Conservation (phyloP, 2,329 filamentous ascomycete species). For the Ampelomyces quisqualis region DNA sequence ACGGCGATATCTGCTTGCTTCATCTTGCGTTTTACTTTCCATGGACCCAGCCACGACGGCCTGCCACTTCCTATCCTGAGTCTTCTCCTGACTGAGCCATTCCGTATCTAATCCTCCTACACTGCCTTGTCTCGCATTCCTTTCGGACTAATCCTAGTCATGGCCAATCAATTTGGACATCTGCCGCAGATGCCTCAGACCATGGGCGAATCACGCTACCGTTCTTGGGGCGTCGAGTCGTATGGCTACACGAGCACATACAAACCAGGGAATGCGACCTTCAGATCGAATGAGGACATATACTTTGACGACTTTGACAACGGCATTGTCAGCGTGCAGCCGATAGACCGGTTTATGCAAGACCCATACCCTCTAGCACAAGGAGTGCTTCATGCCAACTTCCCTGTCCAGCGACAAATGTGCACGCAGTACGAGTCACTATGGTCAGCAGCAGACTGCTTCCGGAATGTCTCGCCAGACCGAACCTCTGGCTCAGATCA, state of each 20-base stretch:
- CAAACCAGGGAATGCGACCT: slow-evolving; percentile 16
- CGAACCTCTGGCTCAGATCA: slow-evolving; percentile 34
- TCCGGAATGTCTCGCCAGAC: slow-evolving; percentile 38
- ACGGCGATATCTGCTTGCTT: too few species aligned
- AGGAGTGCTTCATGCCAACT: slow-evolving; percentile 33
- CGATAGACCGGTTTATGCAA: slow-evolving; percentile 40
- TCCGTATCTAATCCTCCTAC: slow-evolving; percentile 1
- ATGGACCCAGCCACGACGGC: too few species aligned
- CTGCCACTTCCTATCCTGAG: too few species aligned
- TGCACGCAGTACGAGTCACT: slow-evolving; percentile 20
- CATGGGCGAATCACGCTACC: slow-evolving; percentile 23
- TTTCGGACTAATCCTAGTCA: too few species aligned
- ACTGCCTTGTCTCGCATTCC: too few species aligned
- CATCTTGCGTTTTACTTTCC: too few species aligned
- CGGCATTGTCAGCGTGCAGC: slow-evolving; percentile 26
- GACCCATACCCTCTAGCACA: slow-evolving; percentile 30
- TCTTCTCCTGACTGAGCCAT: slow-evolving; percentile 2
- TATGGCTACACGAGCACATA: slow-evolving; percentile 14
- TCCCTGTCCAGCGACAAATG: slow-evolving; percentile 20
- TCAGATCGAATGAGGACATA: slow-evolving; percentile 17
- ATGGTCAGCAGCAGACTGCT: slow-evolving; percentile 24
- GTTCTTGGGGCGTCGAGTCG: slow-evolving; percentile 12
- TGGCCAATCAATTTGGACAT: slow-evolving; percentile 32
- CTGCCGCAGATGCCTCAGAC: slow-evolving; percentile 33
- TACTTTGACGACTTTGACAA: slow-evolving; percentile 21